Conservation (phyloP, 495 filamentous ascomycete genomes). For the Hypoxylon lenormandii region DNA sequence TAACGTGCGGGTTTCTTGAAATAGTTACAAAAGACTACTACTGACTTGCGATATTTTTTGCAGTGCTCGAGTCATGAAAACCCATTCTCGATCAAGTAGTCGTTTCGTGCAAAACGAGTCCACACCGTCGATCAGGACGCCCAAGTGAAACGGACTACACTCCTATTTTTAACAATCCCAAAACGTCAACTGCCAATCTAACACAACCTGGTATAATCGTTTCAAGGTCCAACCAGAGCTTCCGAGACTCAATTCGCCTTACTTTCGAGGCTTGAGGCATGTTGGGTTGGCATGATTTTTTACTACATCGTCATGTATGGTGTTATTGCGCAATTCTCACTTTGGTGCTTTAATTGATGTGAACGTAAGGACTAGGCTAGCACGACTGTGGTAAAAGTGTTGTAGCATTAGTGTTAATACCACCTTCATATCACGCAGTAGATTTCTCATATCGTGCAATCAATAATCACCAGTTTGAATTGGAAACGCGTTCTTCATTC, state of each 20-base stretch:
- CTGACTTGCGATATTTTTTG: neutral
- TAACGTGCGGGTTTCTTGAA: too few species aligned
- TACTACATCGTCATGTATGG: neutral
- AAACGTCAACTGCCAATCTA: conserved; percentile 25
- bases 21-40: too few species aligned
- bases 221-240: conserved; percentile 4
- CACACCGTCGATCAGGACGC: conserved; percentile 36
- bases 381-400: too few species aligned
- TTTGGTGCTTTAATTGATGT: too few species aligned
- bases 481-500: conserved; percentile 8
- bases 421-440: too few species aligned
- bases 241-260: conserved; percentile 11
- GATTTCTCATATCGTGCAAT: neutral
- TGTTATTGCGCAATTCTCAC: too few species aligned
- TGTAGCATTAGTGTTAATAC: too few species aligned
- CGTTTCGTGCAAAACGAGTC: conserved; percentile 26
- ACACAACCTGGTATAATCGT: conserved; percentile 15
- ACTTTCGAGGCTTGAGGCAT: neutral
- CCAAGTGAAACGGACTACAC: conserved; percentile 24
- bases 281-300: neutral
- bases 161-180: conserved; percentile 14
- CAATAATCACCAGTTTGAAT: neutral
- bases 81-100: neutral
- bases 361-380: too few species aligned
- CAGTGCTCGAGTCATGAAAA: neutral